Evolutionary conservation across 2,329 filamentous ascomycete genomes (phyloP).

Genomic region (Akanthomyces muscarius): DNA sequence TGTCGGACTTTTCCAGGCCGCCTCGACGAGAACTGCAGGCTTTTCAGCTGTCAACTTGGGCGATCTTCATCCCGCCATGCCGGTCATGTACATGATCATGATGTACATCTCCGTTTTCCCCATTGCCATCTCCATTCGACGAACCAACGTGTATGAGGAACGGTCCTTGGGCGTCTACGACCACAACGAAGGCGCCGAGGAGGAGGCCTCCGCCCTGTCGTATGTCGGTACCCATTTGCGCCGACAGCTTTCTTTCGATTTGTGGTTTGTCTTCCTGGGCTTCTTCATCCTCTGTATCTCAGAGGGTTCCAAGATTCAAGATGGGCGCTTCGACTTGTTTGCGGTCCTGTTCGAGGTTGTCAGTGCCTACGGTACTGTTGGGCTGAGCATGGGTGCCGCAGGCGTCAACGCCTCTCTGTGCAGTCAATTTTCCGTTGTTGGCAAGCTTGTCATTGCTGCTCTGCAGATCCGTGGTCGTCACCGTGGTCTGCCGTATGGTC

Average conservation of each 20-base stretch:
- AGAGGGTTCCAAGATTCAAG: conserved; percentile 69
- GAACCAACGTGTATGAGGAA: conserved; percentile 96
- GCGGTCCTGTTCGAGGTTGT: conserved; percentile 78
- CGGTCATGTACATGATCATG: conserved; percentile 95
- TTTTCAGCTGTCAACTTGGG: conserved; percentile 78
- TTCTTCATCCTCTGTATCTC: conserved; percentile 89
- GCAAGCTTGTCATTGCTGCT: conserved; percentile 63
- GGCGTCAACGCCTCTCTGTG: conserved; percentile 74
- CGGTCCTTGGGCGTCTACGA: conserved; percentile 74
- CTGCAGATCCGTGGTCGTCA: conserved; percentile 69
- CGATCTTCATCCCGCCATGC: conserved; percentile 80
- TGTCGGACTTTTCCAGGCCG: conserved; percentile 85
- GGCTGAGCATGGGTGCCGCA: conserved; percentile 79
- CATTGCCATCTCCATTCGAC: conserved; percentile 89
- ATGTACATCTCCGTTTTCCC: conserved; percentile 99
- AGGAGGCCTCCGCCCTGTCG: conserved; percentile 59
- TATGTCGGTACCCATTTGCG: conserved; percentile 91
- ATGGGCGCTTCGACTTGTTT: conserved; percentile 62
- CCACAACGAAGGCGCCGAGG: conserved; percentile 41
- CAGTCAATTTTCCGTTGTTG: conserved; percentile 73
- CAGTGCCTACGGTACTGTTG: conserved; percentile 91
- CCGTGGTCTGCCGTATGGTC: conserved; percentile 63
- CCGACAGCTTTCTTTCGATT: conserved; percentile 88
- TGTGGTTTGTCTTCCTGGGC: conserved; percentile 95
- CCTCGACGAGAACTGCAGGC: conserved; percentile 84